Conservation (phyloP, 2,329 filamentous ascomycete species). For the Cordyceps cateniannulata region DNA sequence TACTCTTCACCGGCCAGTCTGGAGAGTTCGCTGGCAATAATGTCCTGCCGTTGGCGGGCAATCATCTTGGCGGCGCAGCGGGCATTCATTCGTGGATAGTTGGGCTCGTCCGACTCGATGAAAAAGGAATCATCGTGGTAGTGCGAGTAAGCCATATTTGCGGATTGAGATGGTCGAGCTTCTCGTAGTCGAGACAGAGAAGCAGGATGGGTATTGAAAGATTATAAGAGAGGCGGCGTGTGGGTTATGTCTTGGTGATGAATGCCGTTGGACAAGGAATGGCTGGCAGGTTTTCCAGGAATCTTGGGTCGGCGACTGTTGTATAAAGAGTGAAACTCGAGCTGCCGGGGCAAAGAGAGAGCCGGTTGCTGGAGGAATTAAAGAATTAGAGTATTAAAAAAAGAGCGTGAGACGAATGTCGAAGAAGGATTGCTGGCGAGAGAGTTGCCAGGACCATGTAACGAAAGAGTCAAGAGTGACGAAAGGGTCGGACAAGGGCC, state of each 20-base stretch:
- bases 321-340: slow-evolving; percentile 32
- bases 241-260: slow-evolving; percentile 13
- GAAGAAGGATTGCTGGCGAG: slow-evolving; percentile 54
- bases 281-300: slow-evolving; percentile 47
- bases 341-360: slow-evolving; percentile 27
- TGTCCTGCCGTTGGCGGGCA: slow-evolving; percentile 76
- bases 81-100: slow-evolving; percentile 53
- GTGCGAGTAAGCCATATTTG: slow-evolving; percentile 41
- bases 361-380: slow-evolving; percentile 36
- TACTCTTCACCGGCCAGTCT: slow-evolving; percentile 82
- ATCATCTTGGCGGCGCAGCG: slow-evolving; percentile 73
- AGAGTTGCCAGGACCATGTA: slow-evolving; percentile 40
- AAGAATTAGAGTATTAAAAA: slow-evolving; percentile 50
- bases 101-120: slow-evolving; percentile 48
- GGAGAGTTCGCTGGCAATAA: slow-evolving; percentile 84
- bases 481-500: slow-evolving; percentile 39
- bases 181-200: slow-evolving; percentile 15
- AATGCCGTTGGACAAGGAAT: slow-evolving; percentile 34
- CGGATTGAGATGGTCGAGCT: background rate
- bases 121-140: slow-evolving; percentile 46
- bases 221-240: slow-evolving; percentile 20
- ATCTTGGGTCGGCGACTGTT: slow-evolving; percentile 38
- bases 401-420: slow-evolving; percentile 45
- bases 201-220: slow-evolving; percentile 15
- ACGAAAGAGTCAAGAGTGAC: slow-evolving; percentile 20